Evolutionary conservation across 139 green algal species (phyloP).

Genomic region (Nannochloris sp.): DNA sequence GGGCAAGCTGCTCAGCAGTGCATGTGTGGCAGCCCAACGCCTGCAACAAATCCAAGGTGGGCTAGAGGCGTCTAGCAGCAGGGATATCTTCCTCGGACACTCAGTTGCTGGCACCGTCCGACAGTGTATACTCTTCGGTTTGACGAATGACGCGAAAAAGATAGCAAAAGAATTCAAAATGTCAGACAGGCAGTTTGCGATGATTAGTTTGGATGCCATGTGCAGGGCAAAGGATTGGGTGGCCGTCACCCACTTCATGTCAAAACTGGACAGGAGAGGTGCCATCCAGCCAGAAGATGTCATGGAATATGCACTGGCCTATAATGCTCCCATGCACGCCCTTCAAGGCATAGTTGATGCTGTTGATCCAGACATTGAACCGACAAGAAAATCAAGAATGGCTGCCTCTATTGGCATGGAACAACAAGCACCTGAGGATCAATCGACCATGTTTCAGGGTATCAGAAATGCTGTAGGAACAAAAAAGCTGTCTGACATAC

Average conservation of each 20-base stretch:
- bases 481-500: too few species aligned
- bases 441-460: too few species aligned
- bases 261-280: slow-evolving; percentile 10
- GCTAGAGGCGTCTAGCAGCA: slow-evolving; percentile 10
- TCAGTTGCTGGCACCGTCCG: slow-evolving; percentile 18
- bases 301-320: slow-evolving; percentile 7
- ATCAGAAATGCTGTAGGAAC: too few species aligned
- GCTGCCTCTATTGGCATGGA: too few species aligned
- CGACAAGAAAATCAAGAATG: too few species aligned
- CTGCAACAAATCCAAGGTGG: slow-evolving; percentile 14
- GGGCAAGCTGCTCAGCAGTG: slow-evolving; percentile 3
- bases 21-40: slow-evolving; percentile 10
- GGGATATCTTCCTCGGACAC: slow-evolving; percentile 27
- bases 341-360: slow-evolving; percentile 22
- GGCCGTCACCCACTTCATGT: slow-evolving; percentile 15
- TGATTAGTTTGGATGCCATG: slow-evolving; percentile 9
- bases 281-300: slow-evolving; percentile 21
- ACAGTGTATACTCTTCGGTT: slow-evolving; percentile 22
- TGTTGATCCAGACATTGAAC: neutral
- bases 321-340: slow-evolving; percentile 14
- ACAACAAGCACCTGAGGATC: too few species aligned
- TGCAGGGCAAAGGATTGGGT: slow-evolving; percentile 20
- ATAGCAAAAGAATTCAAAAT: slow-evolving; percentile 25
- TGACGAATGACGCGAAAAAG: slow-evolving; percentile 15
- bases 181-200: slow-evolving; percentile 15